A percentile compares a stretch with the other conserved stretches of the same genome.
phyloP scores from a whole-genome alignment of 2,329 filamentous ascomycete genomes.

The Pezicula radicicola region DNA sequence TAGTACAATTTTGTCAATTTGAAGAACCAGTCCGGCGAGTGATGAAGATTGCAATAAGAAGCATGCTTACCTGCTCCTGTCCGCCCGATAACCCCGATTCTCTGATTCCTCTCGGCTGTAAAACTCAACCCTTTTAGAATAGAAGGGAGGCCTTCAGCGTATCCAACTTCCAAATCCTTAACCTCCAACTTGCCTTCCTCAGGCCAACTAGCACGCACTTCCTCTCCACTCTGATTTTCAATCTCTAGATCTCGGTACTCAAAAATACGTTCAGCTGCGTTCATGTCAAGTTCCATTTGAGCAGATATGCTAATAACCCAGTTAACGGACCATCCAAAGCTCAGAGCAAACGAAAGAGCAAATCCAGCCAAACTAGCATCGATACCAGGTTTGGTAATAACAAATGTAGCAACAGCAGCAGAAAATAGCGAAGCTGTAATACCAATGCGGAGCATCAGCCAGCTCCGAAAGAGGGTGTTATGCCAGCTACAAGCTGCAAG shows the following conservation, averaged over 20 bases:
- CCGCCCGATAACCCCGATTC: constrained; percentile 23
- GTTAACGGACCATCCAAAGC: constrained; percentile 60
- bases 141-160: constrained; percentile 65
- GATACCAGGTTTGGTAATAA: constrained; percentile 57
- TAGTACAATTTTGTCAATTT: constrained; percentile 1
- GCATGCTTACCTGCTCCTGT: constrained; percentile 23
- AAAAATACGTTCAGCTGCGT: constrained; percentile 69
- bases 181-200: constrained; percentile 69
- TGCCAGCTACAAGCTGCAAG: constrained; percentile 63
- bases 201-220: constrained; percentile 69
- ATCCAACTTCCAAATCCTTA: constrained; percentile 65
- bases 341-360: constrained; percentile 67
- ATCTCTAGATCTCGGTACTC: constrained; percentile 68
- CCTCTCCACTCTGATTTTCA: constrained; percentile 57
- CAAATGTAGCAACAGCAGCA: constrained; percentile 57
- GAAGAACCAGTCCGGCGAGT: not conserved
- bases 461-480: constrained; percentile 64
- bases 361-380: constrained; percentile 71
- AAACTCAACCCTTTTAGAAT: constrained; percentile 69
- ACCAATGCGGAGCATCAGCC: constrained; percentile 70
- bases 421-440: constrained; percentile 70
- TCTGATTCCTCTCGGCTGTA: constrained; percentile 58
- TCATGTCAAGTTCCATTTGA: constrained; percentile 72
- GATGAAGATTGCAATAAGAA: constrained; percentile 4
- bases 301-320: constrained; percentile 64